Evolutionary conservation across 2,329 filamentous ascomycete genomes (phyloP), one percentile per base, ranked within the genome.

Genomic region (Claviceps quebecensis): DNA sequence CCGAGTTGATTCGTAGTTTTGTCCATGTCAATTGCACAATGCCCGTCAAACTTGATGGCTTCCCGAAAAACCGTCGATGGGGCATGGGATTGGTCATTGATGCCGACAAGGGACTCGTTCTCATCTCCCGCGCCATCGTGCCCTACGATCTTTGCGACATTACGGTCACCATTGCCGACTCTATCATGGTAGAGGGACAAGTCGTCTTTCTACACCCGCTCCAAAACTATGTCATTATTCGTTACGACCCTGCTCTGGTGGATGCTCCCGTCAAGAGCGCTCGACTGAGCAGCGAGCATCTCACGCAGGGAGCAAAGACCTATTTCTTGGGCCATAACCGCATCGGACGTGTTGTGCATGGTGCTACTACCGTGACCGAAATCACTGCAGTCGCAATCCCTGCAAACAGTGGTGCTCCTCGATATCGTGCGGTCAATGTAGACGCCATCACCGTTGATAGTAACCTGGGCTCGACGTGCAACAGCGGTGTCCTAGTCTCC

Each of bases 271-370:
- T 98, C 13, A 80, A 90, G 71, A 91, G 86, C 56, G 93, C 94
- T 4, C 86, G 81, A 60, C 76, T 98, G 48, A 88, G 88, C 61
- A 81, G 75, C 5, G 81, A 87, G 52, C 81, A 83, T 59, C 88
- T 97, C 64, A 90, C 88, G 49, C 93, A 97, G 70, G 93, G 93
- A 38, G 87, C 90, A 47, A 85, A 91, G 52, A 96, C 90, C 0
- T 90, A 95, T 58, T 98, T 98, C 68, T 86, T 98, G 56, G 94
- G 93, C n/a, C 94, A 95, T 72, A 98, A 98, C 64, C 84, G 94
- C 58, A 97, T 96, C 57, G 84, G 91, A 55, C 82, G 91, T 38
- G 87, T 96, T 41, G 91, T 97, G 4, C 87, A 96, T 59, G 87
- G 89, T 5, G 89, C 95, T 59, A 97, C 93, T 0, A 88, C 86